These are phyloP conservation scores for Pilaira anomala DNA, from an alignment of 192 early-diverging fungal genomes.

Conservation along the genomic window DNA sequence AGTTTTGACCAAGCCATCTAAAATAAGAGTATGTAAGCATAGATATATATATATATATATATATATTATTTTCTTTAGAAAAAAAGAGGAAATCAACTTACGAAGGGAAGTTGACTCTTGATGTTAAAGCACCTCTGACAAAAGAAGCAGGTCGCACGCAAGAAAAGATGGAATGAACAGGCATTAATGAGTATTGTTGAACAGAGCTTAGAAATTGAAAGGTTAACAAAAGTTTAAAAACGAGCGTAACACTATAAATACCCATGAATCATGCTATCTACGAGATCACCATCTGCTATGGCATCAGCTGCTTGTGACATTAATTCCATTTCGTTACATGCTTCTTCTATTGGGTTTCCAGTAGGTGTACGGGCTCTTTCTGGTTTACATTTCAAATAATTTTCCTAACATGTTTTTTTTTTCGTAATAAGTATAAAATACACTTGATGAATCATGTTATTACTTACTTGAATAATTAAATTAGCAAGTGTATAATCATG, in stretches of 20 bases:
- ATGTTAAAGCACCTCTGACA: constrained; percentile 62
- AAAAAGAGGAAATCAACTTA: constrained; percentile 24
- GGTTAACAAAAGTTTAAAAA: not conserved
- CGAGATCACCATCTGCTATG: constrained; percentile 78
- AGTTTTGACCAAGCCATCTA: constrained; percentile 90
- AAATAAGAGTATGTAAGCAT: constrained; percentile 39
- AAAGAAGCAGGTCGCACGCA: constrained; percentile 83
- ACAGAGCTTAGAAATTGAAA: constrained; percentile 45
- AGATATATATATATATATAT: constrained; percentile 11
- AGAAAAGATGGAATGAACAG: constrained; percentile 79
- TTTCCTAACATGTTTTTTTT: constrained; percentile 21
- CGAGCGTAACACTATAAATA: constrained; percentile 31
- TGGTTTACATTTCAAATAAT: constrained; percentile 35
- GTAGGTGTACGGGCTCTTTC: not conserved
- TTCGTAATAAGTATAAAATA: not conserved
- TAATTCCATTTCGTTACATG: constrained; percentile 51
- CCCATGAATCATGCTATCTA: constrained; percentile 72
- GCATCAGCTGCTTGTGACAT: constrained; percentile 83
- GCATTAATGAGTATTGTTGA: constrained; percentile 92
- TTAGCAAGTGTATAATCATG: constrained; percentile 82
- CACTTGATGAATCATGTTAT: not conserved
- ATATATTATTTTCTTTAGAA: not conserved
- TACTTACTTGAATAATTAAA: constrained; percentile 84
- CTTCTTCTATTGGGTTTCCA: not conserved
- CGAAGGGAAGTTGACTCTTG: constrained; percentile 34